Evolutionary conservation across 2,329 filamentous ascomycete genomes (phyloP).

Genomic region (Canariomyces notabilis): DNA sequence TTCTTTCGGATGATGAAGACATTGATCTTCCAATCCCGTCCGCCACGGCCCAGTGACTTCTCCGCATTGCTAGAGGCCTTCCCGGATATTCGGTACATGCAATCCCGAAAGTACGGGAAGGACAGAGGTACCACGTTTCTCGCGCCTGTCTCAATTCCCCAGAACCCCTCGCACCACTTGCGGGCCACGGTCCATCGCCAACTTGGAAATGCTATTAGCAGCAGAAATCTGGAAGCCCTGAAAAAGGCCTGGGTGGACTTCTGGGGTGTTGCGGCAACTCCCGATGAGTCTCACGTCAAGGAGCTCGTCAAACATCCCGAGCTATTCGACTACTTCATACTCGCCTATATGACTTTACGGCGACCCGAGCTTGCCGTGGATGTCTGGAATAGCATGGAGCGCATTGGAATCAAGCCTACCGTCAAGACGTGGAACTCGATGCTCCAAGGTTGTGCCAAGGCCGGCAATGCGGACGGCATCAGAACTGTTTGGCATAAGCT

Average conservation of each 20-base stretch:
- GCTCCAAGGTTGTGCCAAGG: conserved; percentile 63
- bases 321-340: conserved; percentile 34
- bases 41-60: conserved; percentile 13
- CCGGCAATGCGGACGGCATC: conserved; percentile 54
- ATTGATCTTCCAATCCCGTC: conserved; percentile 14
- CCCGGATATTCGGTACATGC: conserved; percentile 18
- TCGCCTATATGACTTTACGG: conserved; percentile 30
- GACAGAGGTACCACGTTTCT: neutral
- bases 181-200: conserved; percentile 21
- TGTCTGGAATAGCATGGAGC: conserved; percentile 40
- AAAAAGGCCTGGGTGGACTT: conserved; percentile 28
- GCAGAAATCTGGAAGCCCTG: conserved; percentile 23
- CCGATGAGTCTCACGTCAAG: conserved; percentile 15
- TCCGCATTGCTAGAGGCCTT: conserved; percentile 18
- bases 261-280: conserved; percentile 24
- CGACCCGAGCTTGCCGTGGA: conserved; percentile 28
- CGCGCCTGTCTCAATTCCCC: neutral
- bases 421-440: conserved; percentile 67
- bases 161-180: neutral
- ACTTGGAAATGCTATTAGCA: conserved; percentile 27
- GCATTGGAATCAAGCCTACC: conserved; percentile 51
- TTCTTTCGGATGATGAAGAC: conserved; percentile 25
- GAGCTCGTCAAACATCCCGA: conserved; percentile 17
- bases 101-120: neutral
- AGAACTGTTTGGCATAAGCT: conserved; percentile 65